A percentile compares a stretch with the other conserved stretches of the same genome.
These are phyloP conservation scores for Fraxinus xanthoxyloides DNA, from an alignment of 305 asterid species.

Conservation along the genomic window DNA sequence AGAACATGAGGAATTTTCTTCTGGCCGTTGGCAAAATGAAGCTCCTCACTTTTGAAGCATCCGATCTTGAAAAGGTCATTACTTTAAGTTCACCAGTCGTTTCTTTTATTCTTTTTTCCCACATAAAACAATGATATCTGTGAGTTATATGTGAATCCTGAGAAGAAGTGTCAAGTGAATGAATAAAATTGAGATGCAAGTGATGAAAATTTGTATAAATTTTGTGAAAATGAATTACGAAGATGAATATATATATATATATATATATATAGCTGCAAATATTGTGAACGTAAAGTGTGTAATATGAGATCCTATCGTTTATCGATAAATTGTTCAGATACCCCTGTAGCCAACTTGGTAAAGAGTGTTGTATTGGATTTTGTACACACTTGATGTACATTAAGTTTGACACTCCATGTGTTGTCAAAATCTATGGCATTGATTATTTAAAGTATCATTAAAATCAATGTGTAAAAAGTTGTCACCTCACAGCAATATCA, in stretches of 20 bases:
- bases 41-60: conserved; percentile 80
- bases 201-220: background rate
- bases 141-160: background rate
- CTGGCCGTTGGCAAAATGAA: conserved; percentile 82
- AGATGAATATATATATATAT: background rate
- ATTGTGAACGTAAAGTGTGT: background rate
- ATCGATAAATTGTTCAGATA: background rate
- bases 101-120: background rate
- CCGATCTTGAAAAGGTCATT: conserved; percentile 84
- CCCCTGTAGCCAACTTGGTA: conserved; percentile 2
- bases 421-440: background rate
- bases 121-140: background rate
- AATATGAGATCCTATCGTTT: background rate
- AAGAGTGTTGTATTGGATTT: background rate
- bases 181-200: background rate
- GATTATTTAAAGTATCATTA: too few species aligned
- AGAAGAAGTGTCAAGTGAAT: background rate
- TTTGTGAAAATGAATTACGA: background rate
- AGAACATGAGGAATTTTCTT: conserved; percentile 86
- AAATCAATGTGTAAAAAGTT: background rate
- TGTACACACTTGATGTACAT: too few species aligned
- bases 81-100: background rate
- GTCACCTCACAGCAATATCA: background rate
- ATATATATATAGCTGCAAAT: background rate
- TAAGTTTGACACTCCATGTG: background rate